Base-by-base conservation (phyloP, 768 basidiomycete genomes). In the Galerina marginata region DNA sequence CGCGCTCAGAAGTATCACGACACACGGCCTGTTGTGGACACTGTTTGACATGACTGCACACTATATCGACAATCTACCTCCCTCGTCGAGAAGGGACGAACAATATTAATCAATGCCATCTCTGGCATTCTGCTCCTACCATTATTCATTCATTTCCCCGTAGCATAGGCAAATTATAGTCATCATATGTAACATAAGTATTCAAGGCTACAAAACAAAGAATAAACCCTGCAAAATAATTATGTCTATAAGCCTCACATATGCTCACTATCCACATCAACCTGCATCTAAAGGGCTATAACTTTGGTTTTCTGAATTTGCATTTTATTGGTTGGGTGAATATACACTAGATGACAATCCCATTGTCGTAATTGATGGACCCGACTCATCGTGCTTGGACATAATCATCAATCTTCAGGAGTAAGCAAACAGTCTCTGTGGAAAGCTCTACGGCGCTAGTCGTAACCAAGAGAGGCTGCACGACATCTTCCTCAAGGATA, bases 381-480 rank as follows among this genome's bases (percentile, higher is more conserved):
- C 14, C 43, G 15, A 5, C 51, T 72, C 78, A 91, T 75, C 91
- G 85, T 62, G 87, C 81, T 75, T 92, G 91, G 61, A 93, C 91
- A 67, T 93, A 95, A 69, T 95, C 96, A 72, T 98, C 96, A 12
- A 99, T 98, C 79, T 97, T 93, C 72, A 99, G 75, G 71, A 99
- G 75, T 67, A 99, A 76, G 65, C 95, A 94, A n/a, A 99, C 96
- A 1, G 97, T 99, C 79, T 99, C 97, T 10, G 96, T 97, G 23
- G 97, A 81, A 52, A 99, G 82, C 76, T 99, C 96, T 56, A 99
- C 81, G 9, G 97, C 97, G 65, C 93, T 96, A 26, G 97, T 99
- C 15, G 92, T 90, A 14, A 99, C 97, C 49, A 99, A 79, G 59
- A 99, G 79, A 36, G 96, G 97, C 74, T 99, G 97, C 4, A 99